Evolutionary conservation across 2,329 filamentous ascomycete species (phyloP).

Genomic region (Emydomyces testavorans): DNA sequence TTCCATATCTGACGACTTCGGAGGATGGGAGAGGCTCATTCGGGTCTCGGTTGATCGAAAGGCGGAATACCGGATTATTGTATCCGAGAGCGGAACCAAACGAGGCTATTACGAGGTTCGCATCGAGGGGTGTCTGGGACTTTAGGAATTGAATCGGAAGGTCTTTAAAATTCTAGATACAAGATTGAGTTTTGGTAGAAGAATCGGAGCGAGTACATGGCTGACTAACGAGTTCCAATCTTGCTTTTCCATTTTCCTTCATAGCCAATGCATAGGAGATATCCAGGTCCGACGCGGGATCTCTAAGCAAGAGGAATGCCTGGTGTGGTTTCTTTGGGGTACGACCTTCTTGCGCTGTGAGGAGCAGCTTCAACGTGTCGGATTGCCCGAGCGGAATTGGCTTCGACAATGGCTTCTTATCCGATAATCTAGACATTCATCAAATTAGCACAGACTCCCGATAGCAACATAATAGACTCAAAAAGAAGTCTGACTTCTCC

Average conservation of each 20-base stretch:
- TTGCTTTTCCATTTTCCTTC: conserved; percentile 79
- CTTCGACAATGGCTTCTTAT: conserved; percentile 50
- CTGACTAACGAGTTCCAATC: conserved; percentile 66
- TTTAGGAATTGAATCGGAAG: conserved; percentile 71
- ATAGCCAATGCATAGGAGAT: conserved; percentile 72
- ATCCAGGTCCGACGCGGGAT: conserved; percentile 64
- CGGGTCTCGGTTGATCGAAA: conserved; percentile 55
- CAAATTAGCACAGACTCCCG: too few species aligned
- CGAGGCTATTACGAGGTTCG: conserved; percentile 73
- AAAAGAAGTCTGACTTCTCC: conserved; percentile 41
- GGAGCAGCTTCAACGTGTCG: conserved; percentile 67
- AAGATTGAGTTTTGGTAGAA: conserved; percentile 5
- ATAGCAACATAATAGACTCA: too few species aligned
- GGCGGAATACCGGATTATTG: conserved; percentile 59
- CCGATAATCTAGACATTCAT: conserved; percentile 46
- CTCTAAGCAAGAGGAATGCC: conserved; percentile 74
- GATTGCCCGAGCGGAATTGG: conserved; percentile 53
- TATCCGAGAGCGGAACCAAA: conserved; percentile 65
- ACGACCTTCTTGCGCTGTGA: conserved; percentile 70
- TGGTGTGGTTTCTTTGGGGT: conserved; percentile 81
- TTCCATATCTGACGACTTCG: conserved; percentile 70
- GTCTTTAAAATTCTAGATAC: conserved; percentile 66
- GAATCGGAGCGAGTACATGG: not conserved
- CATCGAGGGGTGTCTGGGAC: conserved; percentile 56
- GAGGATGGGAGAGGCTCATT: conserved; percentile 48